These are phyloP conservation scores for Tetradesmus obliquus DNA, from an alignment of 139 green algal species.

Conservation along the genomic window DNA sequence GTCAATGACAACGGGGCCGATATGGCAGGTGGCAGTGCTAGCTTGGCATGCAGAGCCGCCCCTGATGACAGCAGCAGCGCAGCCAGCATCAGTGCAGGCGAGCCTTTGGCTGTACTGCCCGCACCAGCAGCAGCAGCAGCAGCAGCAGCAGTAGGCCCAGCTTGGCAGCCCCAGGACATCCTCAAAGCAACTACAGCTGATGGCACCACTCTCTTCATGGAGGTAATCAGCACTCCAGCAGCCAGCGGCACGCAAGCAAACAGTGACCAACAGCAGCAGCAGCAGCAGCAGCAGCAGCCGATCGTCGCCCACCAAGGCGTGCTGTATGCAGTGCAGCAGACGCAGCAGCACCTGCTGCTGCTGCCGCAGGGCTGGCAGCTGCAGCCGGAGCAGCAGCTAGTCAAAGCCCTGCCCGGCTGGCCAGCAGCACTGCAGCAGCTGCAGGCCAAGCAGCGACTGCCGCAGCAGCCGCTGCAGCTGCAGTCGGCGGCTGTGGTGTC, in stretches of 20 bases:
- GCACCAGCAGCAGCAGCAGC: not conserved
- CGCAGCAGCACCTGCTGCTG: constrained; percentile 19
- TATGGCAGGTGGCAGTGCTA: not conserved
- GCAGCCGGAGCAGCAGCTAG: not conserved
- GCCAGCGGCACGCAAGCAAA: not conserved
- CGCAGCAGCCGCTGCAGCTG: constrained; percentile 15
- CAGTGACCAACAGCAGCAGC: not conserved
- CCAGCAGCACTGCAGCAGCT: constrained; percentile 25
- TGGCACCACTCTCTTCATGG: constrained; percentile 13
- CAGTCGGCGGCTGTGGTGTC: constrained; percentile 7
- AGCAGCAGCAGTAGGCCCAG: constrained; percentile 20
- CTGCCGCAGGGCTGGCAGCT: constrained; percentile 29
- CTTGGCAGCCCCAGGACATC: constrained; percentile 27
- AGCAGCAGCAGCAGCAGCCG: constrained; percentile 13
- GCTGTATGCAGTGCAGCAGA: constrained; percentile 10
- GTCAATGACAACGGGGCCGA: not conserved
- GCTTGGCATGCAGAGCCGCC: not conserved
- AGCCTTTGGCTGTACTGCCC: not conserved
- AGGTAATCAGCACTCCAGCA: constrained; percentile 13
- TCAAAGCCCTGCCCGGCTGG: constrained; percentile 42
- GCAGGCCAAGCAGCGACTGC: constrained; percentile 21
- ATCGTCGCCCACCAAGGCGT: constrained; percentile 10
- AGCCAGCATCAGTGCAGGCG: not conserved
- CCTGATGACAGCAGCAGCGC: not conserved
- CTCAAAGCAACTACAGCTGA: constrained; percentile 18